phyloP scores from a whole-genome alignment of 257 asterid genomes.

The Linaria vulgaris region DNA sequence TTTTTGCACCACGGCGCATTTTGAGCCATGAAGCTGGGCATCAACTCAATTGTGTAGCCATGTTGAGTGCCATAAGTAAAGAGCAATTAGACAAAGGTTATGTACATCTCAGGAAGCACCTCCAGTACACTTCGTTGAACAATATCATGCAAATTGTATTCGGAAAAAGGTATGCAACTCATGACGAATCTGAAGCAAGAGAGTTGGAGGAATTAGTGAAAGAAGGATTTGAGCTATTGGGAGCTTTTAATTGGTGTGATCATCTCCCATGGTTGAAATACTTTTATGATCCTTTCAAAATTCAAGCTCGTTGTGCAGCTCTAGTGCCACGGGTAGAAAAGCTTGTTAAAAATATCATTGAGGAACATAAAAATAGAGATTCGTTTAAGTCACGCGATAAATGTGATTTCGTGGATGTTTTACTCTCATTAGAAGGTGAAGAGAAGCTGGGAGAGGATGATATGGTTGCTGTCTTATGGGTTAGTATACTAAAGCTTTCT shows the following conservation, averaged over 20 bases:
- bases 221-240: slow-evolving; percentile 61
- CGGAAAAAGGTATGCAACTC: slow-evolving; percentile 38
- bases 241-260: slow-evolving; percentile 61
- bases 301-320: slow-evolving; percentile 37
- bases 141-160: slow-evolving; percentile 50
- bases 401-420: slow-evolving; percentile 47
- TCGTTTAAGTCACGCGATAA: slow-evolving; percentile 18
- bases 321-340: slow-evolving; percentile 43
- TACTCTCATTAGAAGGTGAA: slow-evolving; percentile 51
- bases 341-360: slow-evolving; percentile 40
- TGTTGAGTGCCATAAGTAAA: slow-evolving; percentile 34
- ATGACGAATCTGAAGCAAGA: slow-evolving; percentile 27
- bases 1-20: slow-evolving; percentile 49
- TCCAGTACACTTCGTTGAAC: slow-evolving; percentile 49
- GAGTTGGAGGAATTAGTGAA: slow-evolving; percentile 46
- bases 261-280: slow-evolving; percentile 55
- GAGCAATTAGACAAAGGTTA: slow-evolving; percentile 40
- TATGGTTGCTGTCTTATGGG: slow-evolving; percentile 64
- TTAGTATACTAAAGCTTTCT: slow-evolving; percentile 25
- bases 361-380: slow-evolving; percentile 29
- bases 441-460: slow-evolving; percentile 51
- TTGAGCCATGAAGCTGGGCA: slow-evolving; percentile 40
- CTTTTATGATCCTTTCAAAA: slow-evolving; percentile 44
- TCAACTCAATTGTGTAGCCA: slow-evolving; percentile 41
- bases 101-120: slow-evolving; percentile 42